These are phyloP conservation scores for Pleomassaria siparia DNA, from an alignment of 2,329 filamentous ascomycete species.

Conservation along the genomic window DNA sequence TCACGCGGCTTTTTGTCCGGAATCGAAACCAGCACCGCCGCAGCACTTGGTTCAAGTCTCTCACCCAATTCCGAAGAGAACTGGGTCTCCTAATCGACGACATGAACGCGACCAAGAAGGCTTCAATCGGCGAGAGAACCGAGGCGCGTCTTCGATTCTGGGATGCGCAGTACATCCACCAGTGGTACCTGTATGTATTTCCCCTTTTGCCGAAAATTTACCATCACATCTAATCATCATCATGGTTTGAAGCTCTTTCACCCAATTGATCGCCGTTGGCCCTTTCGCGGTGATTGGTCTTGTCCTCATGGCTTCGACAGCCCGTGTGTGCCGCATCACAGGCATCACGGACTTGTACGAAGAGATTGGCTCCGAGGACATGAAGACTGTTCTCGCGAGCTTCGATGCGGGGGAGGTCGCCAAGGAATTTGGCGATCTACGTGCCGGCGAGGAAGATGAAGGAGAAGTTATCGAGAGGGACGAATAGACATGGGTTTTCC, in stretches of 20 bases:
- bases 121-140: conserved; percentile 22
- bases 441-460: conserved; percentile 31
- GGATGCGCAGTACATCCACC: conserved; percentile 40
- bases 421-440: conserved; percentile 30
- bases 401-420: conserved; percentile 46
- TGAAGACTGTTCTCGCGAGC: conserved; percentile 44
- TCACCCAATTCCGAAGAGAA: conserved; percentile 71
- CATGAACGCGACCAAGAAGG: conserved; percentile 22
- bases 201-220: background rate
- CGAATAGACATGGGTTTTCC: background rate
- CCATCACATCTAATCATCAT: background rate
- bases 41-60: conserved; percentile 77
- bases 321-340: conserved; percentile 43
- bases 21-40: conserved; percentile 89
- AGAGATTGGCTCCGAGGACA: conserved; percentile 45
- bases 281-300: conserved; percentile 50
- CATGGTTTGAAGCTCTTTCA: conserved; percentile 39
- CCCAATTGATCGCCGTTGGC: conserved; percentile 48
- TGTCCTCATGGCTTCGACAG: conserved; percentile 46
- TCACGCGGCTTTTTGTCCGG: conserved; percentile 75
- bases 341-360: conserved; percentile 47
- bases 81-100: conserved; percentile 56
- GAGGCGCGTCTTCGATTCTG: conserved; percentile 40
- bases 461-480: conserved; percentile 12
- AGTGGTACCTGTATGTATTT: conserved; percentile 41